phyloP scores from a whole-genome alignment of 176 grass and related monocot species.

The Hsuehochloa calcarea region DNA sequence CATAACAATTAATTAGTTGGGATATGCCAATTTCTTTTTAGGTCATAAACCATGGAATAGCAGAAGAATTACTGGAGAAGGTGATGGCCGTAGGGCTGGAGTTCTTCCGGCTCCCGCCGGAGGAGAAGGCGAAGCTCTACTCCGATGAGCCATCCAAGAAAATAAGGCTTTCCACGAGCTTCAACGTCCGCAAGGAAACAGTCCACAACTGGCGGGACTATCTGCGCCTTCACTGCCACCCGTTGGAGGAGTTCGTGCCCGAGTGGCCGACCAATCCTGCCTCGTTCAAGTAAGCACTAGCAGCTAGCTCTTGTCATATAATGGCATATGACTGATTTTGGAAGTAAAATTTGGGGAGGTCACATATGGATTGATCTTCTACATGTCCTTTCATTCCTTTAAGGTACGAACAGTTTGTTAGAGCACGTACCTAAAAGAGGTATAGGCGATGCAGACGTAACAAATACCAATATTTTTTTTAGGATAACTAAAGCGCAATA shows the following conservation, averaged over 20 bases:
- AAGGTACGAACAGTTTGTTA: neutral
- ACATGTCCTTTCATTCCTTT: neutral
- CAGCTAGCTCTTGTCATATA: neutral
- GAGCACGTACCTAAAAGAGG: neutral
- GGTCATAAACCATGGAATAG: conserved; percentile 65
- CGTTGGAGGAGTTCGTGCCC: conserved; percentile 59
- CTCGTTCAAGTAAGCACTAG: conserved; percentile 71
- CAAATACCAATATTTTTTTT: neutral
- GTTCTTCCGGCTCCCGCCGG: conserved; percentile 69
- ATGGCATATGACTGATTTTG: neutral
- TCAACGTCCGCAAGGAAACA: conserved; percentile 73
- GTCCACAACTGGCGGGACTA: conserved; percentile 85
- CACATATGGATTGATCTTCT: neutral
- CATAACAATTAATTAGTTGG: neutral
- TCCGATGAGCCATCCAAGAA: conserved; percentile 72
- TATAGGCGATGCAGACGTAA: neutral
- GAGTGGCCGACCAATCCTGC: conserved; percentile 71
- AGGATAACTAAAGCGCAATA: neutral
- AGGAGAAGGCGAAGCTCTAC: conserved; percentile 73
- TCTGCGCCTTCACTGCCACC: conserved; percentile 69
- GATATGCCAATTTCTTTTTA: conserved; percentile 14
- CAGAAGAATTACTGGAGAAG: conserved; percentile 45
- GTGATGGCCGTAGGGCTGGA: conserved; percentile 52
- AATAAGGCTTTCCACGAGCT: conserved; percentile 76
- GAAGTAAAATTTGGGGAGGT: neutral